Evolutionary conservation across 352 stramenopile genomes (phyloP), one percentile per base, ranked within the genome.

Genomic region (Hyphochytrium catenoides): DNA sequence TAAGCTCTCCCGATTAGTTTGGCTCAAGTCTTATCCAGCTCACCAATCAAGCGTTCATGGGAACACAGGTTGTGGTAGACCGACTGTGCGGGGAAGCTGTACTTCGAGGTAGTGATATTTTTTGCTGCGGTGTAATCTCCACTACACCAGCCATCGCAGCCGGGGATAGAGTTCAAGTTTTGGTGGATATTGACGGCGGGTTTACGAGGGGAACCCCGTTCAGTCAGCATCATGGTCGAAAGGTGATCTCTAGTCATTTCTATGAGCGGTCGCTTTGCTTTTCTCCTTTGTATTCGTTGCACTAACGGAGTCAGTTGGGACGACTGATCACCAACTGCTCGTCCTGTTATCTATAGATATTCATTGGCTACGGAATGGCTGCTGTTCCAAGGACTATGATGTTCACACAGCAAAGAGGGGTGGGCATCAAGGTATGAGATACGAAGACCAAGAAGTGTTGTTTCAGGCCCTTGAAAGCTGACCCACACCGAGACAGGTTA

Each of bases 61-160:
- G 32, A 39, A n/a, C n/a, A n/a, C n/a, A 53, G 9, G 59, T 92
- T 15, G 61, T 94, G 24, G 68, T 86, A 17, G 78, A 93, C 42
- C 57, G 76, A 16, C 66, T 87, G 8, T 94, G 82, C 47, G 82
- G 69, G 9, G 78, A 93, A 54, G 82, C 82, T 1, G 82, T 94
- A 39, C 48, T 94, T 4, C 69, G 82, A 23, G 82, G 82, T 36
- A 86, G 74, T 32, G 69, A 94, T 47, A 79, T 94, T 36, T 94
- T 91, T 54, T 72, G 79, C 4, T 64, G 63, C 11, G 82, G 82
- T 26, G 60, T 93, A 44, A 74, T 93, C 53, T 81, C 64, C 43
- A 69, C 78, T 16, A 88, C 79, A 56, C 60, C 52, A 11, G 71
- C 71, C 16, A 67, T 92, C 43, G 64, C 64, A 39, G 42, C 47